Evolutionary conservation across 1,284 basidiomycete genomes (phyloP).

Genomic region (Malassezia equina): DNA sequence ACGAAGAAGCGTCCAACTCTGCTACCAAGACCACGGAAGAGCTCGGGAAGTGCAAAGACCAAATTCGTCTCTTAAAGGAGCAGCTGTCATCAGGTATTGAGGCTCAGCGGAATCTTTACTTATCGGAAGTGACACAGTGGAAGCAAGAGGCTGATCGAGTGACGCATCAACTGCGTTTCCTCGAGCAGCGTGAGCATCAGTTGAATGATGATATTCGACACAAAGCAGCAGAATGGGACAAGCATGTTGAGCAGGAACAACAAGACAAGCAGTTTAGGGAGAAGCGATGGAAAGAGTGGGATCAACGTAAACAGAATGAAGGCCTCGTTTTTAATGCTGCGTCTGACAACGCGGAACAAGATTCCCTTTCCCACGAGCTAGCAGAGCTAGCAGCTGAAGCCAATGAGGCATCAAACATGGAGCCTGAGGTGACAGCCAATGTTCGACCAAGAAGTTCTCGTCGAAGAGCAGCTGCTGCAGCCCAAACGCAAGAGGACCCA

Average conservation of each 20-base stretch:
- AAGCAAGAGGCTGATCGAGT: not conserved
- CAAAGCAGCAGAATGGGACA: slow-evolving; percentile 11
- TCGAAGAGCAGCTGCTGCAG: not conserved
- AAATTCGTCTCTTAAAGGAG: not conserved
- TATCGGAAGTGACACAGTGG: not conserved
- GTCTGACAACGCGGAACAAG: not conserved
- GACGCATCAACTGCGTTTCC: not conserved
- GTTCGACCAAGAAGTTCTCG: not conserved
- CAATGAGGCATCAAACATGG: not conserved
- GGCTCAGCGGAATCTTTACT: not conserved
- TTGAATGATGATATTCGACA: slow-evolving; percentile 1
- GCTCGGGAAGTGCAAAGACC: not conserved
- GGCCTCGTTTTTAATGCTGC: not conserved
- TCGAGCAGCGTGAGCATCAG: not conserved
- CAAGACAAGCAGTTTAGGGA: not conserved
- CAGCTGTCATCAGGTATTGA: not conserved
- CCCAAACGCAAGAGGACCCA: not conserved
- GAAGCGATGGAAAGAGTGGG: slow-evolving; percentile 6
- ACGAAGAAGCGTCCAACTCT: slow-evolving; percentile 5
- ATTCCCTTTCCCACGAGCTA: not conserved
- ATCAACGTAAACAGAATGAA: not conserved
- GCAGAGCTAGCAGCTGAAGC: slow-evolving; percentile 11
- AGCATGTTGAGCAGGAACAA: slow-evolving; percentile 1
- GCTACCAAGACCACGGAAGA: not conserved
- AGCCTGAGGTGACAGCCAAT: not conserved